phyloP scores from a whole-genome alignment of 202 grass and related monocot genomes.

The Elaeis oleifera region DNA sequence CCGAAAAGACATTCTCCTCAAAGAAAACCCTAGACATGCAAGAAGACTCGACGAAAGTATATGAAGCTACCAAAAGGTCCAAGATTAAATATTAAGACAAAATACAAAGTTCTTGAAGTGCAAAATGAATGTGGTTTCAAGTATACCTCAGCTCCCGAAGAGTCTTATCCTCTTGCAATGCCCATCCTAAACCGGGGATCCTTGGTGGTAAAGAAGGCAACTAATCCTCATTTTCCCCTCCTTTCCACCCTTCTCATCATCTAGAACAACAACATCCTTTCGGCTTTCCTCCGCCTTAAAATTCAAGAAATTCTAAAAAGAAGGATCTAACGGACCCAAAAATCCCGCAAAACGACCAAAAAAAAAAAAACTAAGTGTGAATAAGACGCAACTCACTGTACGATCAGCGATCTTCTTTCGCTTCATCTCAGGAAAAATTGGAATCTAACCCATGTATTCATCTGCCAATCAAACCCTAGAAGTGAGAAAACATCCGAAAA shows the following conservation, averaged over 20 bases:
- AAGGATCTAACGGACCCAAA: not conserved
- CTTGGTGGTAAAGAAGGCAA: conserved; percentile 48
- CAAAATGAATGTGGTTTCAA: not conserved
- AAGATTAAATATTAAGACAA: not conserved
- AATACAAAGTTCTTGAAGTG: not conserved
- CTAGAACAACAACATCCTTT: not conserved
- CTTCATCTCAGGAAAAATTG: conserved; percentile 57
- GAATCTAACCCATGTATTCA: conserved; percentile 50
- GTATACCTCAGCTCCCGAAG: conserved; percentile 47
- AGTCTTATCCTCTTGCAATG: conserved; percentile 28
- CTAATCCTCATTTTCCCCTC: conserved; percentile 65
- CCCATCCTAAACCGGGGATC: conserved; percentile 6
- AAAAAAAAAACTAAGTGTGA: not conserved
- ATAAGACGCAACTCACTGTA: conserved; percentile 32
- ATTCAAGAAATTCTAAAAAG: not conserved
- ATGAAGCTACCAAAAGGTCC: not conserved
- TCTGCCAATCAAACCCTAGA: conserved; percentile 37
- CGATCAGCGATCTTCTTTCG: conserved; percentile 21
- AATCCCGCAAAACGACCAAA: not conserved
- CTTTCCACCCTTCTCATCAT: conserved; percentile 27
- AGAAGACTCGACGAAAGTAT: no score
- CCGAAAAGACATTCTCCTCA: no score
- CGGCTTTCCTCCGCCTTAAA: conserved; percentile 1
- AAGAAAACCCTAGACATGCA: no score
- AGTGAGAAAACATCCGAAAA: not conserved